phyloP scores from a whole-genome alignment of 805 yeast genomes.

The Clavispora vitiphila region DNA sequence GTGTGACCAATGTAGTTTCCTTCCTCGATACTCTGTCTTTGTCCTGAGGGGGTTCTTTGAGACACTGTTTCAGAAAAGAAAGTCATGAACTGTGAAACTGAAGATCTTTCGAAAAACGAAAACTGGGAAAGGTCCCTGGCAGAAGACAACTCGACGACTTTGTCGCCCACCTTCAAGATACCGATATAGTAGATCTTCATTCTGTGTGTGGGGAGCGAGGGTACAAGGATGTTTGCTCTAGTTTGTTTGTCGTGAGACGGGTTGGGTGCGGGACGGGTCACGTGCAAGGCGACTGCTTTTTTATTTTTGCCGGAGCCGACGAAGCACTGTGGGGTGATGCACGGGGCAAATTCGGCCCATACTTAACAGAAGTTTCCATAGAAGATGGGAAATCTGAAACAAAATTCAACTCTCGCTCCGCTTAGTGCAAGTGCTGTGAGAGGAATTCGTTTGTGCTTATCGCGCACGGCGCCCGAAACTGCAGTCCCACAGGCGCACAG shows the following conservation, averaged over 20 bases:
- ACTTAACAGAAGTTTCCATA: no score
- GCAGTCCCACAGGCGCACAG: no score
- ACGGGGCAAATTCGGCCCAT: no score
- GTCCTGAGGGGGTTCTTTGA: conserved; percentile 80
- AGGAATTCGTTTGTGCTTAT: not conserved
- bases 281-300: not conserved
- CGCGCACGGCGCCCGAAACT: conserved; percentile 1
- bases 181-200: conserved; percentile 95
- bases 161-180: conserved; percentile 62
- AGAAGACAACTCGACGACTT: conserved; percentile 70
- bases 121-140: conserved; percentile 82
- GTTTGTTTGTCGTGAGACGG: not conserved
- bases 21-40: conserved; percentile 92
- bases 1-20: conserved; percentile 89
- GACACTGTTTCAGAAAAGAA: conserved; percentile 90
- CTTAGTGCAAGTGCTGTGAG: no score
- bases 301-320: no score
- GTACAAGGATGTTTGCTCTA: not conserved
- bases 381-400: no score
- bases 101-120: conserved; percentile 79
- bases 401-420: no score
- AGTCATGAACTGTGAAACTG: conserved; percentile 89
- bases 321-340: no score
- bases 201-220: not conserved
- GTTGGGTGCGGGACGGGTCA: not conserved